Evolutionary conservation across 148 eudicot species (phyloP).

Genomic region (Vaccinium darrowii): DNA sequence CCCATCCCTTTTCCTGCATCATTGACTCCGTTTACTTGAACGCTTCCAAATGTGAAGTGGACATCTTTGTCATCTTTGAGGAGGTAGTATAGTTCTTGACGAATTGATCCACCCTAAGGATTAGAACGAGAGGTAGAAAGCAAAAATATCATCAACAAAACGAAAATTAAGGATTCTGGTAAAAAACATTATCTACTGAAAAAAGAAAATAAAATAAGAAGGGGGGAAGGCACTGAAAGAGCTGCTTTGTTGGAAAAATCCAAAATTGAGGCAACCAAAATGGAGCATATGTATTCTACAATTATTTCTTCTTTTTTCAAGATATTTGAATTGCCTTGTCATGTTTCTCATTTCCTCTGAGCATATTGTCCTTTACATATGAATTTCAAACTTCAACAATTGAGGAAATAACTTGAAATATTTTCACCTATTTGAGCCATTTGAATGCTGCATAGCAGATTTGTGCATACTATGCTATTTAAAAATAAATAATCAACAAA

Average conservation of each 20-base stretch:
- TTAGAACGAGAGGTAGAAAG: neutral
- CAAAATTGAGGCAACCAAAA: neutral
- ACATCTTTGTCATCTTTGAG: constrained; percentile 85
- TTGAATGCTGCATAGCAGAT: neutral
- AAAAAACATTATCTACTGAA: neutral
- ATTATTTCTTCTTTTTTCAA: neutral
- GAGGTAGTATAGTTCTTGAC: constrained; percentile 85
- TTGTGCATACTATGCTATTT: neutral
- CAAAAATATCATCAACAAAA: neutral
- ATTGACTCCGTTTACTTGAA: constrained; percentile 55
- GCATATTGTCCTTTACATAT: neutral
- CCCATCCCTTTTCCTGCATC: constrained; percentile 82
- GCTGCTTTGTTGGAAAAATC: neutral
- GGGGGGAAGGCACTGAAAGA: neutral
- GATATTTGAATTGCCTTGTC: constrained; percentile 6
- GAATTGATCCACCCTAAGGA: constrained; percentile 74
- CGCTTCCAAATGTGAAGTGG: constrained; percentile 82
- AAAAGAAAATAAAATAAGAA: neutral
- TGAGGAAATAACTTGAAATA: neutral
- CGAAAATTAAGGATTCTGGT: neutral
- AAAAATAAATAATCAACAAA: neutral
- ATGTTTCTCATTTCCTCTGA: neutral
- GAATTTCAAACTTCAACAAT: neutral
- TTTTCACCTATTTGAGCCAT: no score
- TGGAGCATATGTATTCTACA: neutral